Conservation (phyloP, 306 rosid genomes). For the Gastrolobium villosum region DNA sequence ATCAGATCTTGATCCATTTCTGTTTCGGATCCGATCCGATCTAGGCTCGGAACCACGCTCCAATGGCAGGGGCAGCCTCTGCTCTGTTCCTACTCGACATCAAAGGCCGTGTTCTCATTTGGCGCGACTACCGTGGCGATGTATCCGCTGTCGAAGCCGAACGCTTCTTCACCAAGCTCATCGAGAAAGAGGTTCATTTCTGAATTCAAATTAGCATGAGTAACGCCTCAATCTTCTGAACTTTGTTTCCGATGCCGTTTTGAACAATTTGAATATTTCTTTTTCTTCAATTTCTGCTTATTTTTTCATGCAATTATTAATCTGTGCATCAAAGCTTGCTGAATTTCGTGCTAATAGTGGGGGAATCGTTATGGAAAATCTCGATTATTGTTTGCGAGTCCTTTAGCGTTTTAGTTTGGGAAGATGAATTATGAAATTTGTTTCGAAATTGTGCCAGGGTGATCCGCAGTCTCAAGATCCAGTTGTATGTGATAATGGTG, state of each 20-base stretch:
- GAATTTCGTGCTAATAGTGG: constrained; percentile 8
- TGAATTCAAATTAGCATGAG: background rate
- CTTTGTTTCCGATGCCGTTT: constrained; percentile 5
- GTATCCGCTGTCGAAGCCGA: constrained; percentile 94
- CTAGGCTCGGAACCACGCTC: background rate
- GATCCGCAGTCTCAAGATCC: constrained; percentile 98
- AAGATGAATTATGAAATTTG: constrained; percentile 3
- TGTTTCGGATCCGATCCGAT: constrained; percentile 33
- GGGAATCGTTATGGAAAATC: constrained; percentile 14
- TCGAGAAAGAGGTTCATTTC: constrained; percentile 83
- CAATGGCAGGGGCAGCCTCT: constrained; percentile 97
- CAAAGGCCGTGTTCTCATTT: constrained; percentile 99
- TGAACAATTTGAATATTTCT: background rate
- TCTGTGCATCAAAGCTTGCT: background rate
- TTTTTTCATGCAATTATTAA: background rate
- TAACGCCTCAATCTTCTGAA: constrained; percentile 5
- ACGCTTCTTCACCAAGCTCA: constrained; percentile 97
- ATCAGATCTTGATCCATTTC: constrained; percentile 30
- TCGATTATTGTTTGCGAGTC: background rate
- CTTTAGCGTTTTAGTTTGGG: background rate
- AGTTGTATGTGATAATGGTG: constrained; percentile 86
- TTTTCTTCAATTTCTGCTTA: background rate
- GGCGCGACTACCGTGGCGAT: constrained; percentile 99
- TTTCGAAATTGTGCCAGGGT: constrained; percentile 64
- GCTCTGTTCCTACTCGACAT: constrained; percentile 98